These are phyloP conservation scores for Xylaria bambusicola DNA, from an alignment of 495 filamentous ascomycete species.

Conservation along the genomic window DNA sequence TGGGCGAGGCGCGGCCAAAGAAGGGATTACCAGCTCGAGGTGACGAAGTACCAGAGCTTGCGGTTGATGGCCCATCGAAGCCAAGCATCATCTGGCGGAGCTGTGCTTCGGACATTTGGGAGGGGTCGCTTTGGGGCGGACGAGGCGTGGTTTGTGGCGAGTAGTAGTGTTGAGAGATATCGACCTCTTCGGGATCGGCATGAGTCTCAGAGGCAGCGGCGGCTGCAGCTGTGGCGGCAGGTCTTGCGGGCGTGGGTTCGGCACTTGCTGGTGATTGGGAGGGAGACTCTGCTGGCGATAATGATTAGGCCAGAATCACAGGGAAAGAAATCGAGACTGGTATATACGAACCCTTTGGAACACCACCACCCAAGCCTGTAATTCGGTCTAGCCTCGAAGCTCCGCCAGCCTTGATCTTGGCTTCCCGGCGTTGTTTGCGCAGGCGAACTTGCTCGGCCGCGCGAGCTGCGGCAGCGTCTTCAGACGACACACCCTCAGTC, in stretches of 20 bases:
- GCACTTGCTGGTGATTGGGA: conserved; percentile 17
- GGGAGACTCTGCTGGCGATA: conserved; percentile 9
- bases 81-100: conserved; percentile 50
- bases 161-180: conserved; percentile 65
- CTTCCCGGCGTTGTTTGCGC: conserved; percentile 86
- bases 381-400: conserved; percentile 81
- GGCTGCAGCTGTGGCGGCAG: conserved; percentile 20
- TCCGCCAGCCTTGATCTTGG: conserved; percentile 84
- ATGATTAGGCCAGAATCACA: conserved; percentile 1
- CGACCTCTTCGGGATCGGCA: conserved; percentile 71
- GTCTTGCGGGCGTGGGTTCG: conserved; percentile 4
- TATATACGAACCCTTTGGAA: conserved; percentile 46
- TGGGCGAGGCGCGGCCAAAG: conserved; percentile 33
- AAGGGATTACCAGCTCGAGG: conserved; percentile 20
- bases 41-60: conserved; percentile 15
- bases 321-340: neutral
- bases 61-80: conserved; percentile 25
- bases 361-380: conserved; percentile 71
- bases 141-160: conserved; percentile 44
- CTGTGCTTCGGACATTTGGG: conserved; percentile 39
- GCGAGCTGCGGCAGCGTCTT: conserved; percentile 58
- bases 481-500: conserved; percentile 30
- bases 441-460: conserved; percentile 76
- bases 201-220: conserved; percentile 30
- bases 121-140: conserved; percentile 30